Percentiles rank a stretch among this genome's conserved stretches.
phyloP scores from a whole-genome alignment of 1,139 yeast species.

The Pichia sp. region DNA sequence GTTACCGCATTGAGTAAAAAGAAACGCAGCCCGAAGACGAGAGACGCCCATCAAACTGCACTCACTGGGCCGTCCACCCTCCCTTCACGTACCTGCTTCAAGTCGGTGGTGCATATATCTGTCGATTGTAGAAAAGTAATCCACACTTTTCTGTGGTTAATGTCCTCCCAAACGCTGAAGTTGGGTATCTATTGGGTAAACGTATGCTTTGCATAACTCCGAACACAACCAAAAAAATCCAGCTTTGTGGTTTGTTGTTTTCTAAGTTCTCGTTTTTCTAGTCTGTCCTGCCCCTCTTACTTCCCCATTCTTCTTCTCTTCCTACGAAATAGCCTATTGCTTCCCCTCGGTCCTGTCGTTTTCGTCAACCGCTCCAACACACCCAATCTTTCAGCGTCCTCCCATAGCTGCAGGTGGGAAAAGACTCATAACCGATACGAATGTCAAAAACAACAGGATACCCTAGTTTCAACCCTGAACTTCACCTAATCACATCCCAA shows the following conservation, averaged over 20 bases:
- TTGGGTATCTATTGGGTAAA: neutral
- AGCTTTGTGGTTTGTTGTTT: neutral
- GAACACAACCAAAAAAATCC: neutral
- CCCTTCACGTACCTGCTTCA: neutral
- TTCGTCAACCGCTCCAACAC: neutral
- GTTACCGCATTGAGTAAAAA: constrained; percentile 4
- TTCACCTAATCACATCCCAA: neutral
- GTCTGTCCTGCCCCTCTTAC: neutral
- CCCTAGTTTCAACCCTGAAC: constrained; percentile 3
- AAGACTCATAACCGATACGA: neutral
- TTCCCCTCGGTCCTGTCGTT: neutral
- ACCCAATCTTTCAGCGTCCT: neutral
- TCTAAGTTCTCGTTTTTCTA: neutral
- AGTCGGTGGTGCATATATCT: neutral
- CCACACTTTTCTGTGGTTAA: neutral
- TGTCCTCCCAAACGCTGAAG: neutral
- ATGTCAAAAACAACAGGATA: neutral
- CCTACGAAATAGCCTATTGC: neutral
- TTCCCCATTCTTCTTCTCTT: neutral
- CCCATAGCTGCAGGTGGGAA: neutral
- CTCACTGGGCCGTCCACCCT: neutral
- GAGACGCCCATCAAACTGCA: neutral
- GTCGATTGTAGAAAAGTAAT: neutral
- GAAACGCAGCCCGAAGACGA: neutral
- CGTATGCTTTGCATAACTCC: neutral